A percentile compares a stretch with the other conserved stretches of the same genome.
Evolutionary conservation across 225 moss, liverwort and hornwort species (phyloP).

Genomic region (Thuidium tamariscinum): DNA sequence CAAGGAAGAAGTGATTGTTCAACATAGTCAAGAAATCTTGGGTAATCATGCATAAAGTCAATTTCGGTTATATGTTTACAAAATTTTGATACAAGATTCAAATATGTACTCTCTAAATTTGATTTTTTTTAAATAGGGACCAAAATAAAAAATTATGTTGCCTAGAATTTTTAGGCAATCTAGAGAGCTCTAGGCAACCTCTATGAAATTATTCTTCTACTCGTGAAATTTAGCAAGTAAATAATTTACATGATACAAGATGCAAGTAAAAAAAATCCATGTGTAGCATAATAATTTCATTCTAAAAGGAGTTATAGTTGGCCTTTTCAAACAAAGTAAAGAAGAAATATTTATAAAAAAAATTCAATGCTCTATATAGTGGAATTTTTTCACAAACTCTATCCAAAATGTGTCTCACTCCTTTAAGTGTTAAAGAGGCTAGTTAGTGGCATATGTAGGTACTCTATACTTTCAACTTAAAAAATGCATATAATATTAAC

Average conservation of each 20-base stretch:
- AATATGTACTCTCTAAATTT: background rate
- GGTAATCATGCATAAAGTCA: background rate
- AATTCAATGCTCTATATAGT: background rate
- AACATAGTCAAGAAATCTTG: accelerated
- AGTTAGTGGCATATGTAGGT: background rate
- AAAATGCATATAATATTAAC: background rate
- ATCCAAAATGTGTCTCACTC: accelerated
- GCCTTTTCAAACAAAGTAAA: too few species aligned
- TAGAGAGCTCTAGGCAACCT: too few species aligned
- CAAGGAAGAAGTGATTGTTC: background rate
- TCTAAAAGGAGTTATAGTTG: too few species aligned
- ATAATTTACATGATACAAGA: too few species aligned
- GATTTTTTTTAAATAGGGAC: accelerated
- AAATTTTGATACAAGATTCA: background rate
- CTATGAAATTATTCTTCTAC: too few species aligned
- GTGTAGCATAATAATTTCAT: too few species aligned
- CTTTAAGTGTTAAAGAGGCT: accelerated
- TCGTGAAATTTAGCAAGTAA: too few species aligned
- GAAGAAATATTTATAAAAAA: too few species aligned
- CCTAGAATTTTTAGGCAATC: background rate
- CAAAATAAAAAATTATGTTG: background rate
- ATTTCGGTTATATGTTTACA: accelerated
- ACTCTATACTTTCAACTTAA: background rate
- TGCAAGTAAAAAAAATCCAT: too few species aligned
- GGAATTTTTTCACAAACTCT: accelerated